Evolutionary conservation across 768 basidiomycete species (phyloP).

Genomic region (Rhodotorula graminis): DNA sequence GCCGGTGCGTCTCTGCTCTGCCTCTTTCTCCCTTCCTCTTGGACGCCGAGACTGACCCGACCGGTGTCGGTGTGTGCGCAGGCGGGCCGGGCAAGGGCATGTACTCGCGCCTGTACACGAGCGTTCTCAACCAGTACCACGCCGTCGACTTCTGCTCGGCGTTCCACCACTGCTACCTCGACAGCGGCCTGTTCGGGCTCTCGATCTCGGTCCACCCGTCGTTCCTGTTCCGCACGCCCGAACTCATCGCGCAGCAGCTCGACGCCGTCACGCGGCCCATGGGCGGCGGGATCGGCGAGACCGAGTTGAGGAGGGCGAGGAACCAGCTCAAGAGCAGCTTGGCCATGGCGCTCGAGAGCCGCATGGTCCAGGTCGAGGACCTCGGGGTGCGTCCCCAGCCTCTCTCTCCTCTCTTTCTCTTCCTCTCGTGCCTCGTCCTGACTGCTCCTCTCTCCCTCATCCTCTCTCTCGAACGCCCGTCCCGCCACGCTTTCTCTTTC

Average conservation of each 20-base stretch:
- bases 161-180: conserved; percentile 96
- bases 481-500: background rate
- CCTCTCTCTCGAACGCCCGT: too few relatives aligned
- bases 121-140: conserved; percentile 89
- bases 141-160: conserved; percentile 91
- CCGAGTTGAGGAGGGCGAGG: conserved; percentile 79
- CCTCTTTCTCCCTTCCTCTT: too few relatives aligned
- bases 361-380: conserved; percentile 45
- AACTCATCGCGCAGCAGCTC: conserved; percentile 81
- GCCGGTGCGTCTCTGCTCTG: conserved; percentile 56
- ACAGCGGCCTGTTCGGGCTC: conserved; percentile 87
- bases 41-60: background rate
- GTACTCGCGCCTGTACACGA: conserved; percentile 94
- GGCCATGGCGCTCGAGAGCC: conserved; percentile 71
- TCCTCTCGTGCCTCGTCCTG: background rate
- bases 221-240: conserved; percentile 61
- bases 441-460: background rate
- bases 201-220: conserved; percentile 75
- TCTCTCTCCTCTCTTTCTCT: background rate
- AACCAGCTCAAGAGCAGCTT: conserved; percentile 89
- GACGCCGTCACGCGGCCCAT: conserved; percentile 64
- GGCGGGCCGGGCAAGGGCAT: conserved; percentile 98
- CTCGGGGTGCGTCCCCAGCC: conserved; percentile 21
- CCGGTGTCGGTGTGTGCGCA: conserved; percentile 38
- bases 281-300: conserved; percentile 46